Evolutionary conservation across 805 yeast genomes (phyloP).

Genomic region (Candida adriatica): DNA sequence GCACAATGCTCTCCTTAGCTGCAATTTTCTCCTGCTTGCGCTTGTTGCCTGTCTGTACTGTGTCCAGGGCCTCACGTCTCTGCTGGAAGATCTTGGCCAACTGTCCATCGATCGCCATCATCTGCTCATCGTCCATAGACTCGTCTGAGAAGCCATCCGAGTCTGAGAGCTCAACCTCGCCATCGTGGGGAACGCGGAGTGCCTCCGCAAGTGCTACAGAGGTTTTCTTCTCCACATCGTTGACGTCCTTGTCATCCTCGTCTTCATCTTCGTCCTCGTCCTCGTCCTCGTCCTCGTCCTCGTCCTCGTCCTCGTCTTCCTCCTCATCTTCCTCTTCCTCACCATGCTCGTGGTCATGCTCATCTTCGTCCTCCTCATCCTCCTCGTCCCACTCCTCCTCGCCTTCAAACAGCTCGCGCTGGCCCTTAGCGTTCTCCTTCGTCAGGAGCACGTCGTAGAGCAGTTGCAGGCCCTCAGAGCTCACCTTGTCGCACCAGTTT

Average conservation of each 20-base stretch:
- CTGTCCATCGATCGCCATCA: slow-evolving; percentile 89
- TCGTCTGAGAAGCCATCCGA: slow-evolving; percentile 58
- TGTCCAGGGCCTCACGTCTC: slow-evolving; percentile 59
- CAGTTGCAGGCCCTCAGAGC: slow-evolving; percentile 37
- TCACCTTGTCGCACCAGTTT: slow-evolving; percentile 42
- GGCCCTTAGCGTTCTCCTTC: slow-evolving; percentile 79
- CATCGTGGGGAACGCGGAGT: slow-evolving; percentile 51
- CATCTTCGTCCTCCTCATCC: slow-evolving; percentile 37
- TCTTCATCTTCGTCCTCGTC: slow-evolving; percentile 29
- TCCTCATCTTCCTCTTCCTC: slow-evolving; percentile 26
- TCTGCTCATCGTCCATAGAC: slow-evolving; percentile 92
- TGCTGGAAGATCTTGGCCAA: slow-evolving; percentile 79
- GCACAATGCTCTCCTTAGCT: slow-evolving; percentile 72
- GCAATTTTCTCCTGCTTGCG: slow-evolving; percentile 67
- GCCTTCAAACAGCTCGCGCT: slow-evolving; percentile 63
- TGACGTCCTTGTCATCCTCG: slow-evolving; percentile 20
- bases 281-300: slow-evolving; percentile 30
- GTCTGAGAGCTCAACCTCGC: slow-evolving; percentile 34
- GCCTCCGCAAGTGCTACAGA: slow-evolving; percentile 65
- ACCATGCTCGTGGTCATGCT: slow-evolving; percentile 29
- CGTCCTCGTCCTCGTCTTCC: slow-evolving; percentile 27
- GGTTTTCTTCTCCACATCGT: slow-evolving; percentile 46
- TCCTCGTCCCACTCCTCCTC: slow-evolving; percentile 45
- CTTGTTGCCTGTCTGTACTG: slow-evolving; percentile 52
- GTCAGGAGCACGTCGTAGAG: slow-evolving; percentile 52